These are phyloP conservation scores for Adansonia madagascariensis DNA, from an alignment of 441 rosid species.

Conservation along the genomic window DNA sequence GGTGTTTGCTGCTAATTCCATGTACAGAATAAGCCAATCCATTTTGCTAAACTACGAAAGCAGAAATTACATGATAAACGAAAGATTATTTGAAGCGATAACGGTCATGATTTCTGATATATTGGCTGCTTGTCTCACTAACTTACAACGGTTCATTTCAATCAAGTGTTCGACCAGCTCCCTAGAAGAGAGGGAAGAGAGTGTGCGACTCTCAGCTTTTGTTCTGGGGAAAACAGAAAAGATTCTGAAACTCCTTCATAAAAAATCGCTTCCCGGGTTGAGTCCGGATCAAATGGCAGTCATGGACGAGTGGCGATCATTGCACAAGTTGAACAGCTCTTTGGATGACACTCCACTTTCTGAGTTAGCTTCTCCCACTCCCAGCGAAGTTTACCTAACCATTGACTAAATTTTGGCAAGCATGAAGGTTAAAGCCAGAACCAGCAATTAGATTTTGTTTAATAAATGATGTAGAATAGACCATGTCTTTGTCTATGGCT, in stretches of 20 bases:
- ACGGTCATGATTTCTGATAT: slow-evolving; percentile 57
- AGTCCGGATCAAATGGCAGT: slow-evolving; percentile 45
- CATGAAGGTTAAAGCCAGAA: slow-evolving; percentile 7
- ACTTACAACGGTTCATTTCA: slow-evolving; percentile 48
- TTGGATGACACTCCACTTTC: slow-evolving; percentile 22
- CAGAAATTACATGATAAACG: slow-evolving; percentile 32
- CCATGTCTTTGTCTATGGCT: neutral
- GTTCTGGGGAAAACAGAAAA: slow-evolving; percentile 64
- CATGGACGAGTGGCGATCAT: slow-evolving; percentile 68
- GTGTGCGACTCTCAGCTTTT: slow-evolving; percentile 56
- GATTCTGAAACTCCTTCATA: slow-evolving; percentile 53
- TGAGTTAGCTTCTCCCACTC: slow-evolving; percentile 20
- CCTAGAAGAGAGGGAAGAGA: slow-evolving; percentile 58
- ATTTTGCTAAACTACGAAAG: slow-evolving; percentile 46
- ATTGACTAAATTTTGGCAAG: slow-evolving; percentile 36
- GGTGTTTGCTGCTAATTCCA: slow-evolving; percentile 76
- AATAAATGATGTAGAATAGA: neutral
- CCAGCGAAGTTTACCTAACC: slow-evolving; percentile 40
- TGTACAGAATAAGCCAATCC: slow-evolving; percentile 73
- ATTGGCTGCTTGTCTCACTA: slow-evolving; percentile 74
- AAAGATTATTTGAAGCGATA: slow-evolving; percentile 46
- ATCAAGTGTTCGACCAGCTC: slow-evolving; percentile 56
- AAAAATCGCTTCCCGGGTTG: slow-evolving; percentile 44
- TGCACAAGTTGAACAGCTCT: slow-evolving; percentile 33
- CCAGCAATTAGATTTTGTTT: slow-evolving; percentile 13